Evolutionary conservation across 345 rosid species (phyloP), one percentile per base, ranked within the genome.

Genomic region (Citrus mangshanensis): DNA sequence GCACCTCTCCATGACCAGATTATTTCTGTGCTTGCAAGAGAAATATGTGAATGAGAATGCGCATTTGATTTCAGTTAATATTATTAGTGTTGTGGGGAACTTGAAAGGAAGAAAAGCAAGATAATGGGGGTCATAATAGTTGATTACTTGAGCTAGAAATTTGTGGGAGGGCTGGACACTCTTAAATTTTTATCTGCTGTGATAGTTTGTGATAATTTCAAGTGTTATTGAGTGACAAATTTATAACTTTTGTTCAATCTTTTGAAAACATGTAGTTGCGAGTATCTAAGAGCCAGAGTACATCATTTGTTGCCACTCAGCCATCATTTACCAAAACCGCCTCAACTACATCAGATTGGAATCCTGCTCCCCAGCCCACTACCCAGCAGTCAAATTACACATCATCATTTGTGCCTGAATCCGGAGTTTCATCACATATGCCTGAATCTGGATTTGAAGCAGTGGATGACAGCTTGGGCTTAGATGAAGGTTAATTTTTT

Each of bases 331-430:
- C 63, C 81, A 86, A 72, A 75, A 85, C 61, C 75, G 81, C 86
- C 34, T 90, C 89, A 51, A 78, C 83, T 78, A 40, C 82, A 49
- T 90, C 97, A 25, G 97, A 94, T 32, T 90, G 97, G 97, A 87
- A 86, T 76, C 80, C 84, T 60, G 79, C 79, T 16, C 84, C 81
- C 5, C 84, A 77, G 76, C 81, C 90, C 37, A 28, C 86, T 64
- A 81, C 79, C 71, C 97, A 89, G 82, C 97, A 89, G 82, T 76
- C 93, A 72, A 90, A 81, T 49, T 54, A 85, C 51, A 78, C 86
- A n/a, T 78, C 87, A 16, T 75, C 86, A 27, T 83, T 75, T 81
- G 79, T 76, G 63, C 77, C 89, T 14, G 99, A 92, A 65, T 79
- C 87, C 62, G 89, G 86, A 73, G 74, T 68, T 77, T 91, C 81